Evolutionary conservation across 768 basidiomycete genomes (phyloP), one percentile per base, ranked within the genome.

Genomic region (Lactifluus hygrophoroides): DNA sequence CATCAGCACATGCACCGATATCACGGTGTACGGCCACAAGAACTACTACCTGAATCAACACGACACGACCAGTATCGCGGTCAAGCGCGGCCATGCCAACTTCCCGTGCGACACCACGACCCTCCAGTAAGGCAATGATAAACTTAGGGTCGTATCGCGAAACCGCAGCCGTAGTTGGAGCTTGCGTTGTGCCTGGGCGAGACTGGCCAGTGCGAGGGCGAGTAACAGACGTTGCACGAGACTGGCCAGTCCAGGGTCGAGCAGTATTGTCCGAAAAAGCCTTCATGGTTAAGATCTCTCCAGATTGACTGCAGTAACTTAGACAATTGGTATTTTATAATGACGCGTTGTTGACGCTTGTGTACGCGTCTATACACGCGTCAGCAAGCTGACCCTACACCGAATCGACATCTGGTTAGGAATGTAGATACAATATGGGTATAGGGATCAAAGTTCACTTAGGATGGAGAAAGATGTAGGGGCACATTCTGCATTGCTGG

Each of bases 71-170:
- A 0, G 86, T 90, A 32, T 89, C 86, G 56, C 77, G 81, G 58
- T 94, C 85, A n/a, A 93, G 76, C 0, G 88, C 88, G 0, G 90
- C 92, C 32, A 96, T 82, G 3, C 94, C 94, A 9, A 95, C 82
- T 68, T 95, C 93, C 54, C 87, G 76, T 0, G 85, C 85, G 28
- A 90, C 76, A 1, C 89, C 88, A 25, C 89, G 75, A 11, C 88
- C 86, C 71, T 92, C 89, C 27, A 91, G 71, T 19, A 91, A 70
- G 2, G 89, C 84, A 27, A 88, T 74, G 3, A 88, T 73, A 66
- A 83, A 84, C 56, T 73, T 84, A 0, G 76, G 78, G 61, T 89
- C 87, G 44, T 76, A 74, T 27, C 76, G 73, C 16, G 76, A 76
- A 5, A 86, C 86, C 3, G 74, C 78, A 14, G 83, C 75, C 0